Conservation (phyloP, 768 basidiomycete species). For the Boletus sp. region DNA sequence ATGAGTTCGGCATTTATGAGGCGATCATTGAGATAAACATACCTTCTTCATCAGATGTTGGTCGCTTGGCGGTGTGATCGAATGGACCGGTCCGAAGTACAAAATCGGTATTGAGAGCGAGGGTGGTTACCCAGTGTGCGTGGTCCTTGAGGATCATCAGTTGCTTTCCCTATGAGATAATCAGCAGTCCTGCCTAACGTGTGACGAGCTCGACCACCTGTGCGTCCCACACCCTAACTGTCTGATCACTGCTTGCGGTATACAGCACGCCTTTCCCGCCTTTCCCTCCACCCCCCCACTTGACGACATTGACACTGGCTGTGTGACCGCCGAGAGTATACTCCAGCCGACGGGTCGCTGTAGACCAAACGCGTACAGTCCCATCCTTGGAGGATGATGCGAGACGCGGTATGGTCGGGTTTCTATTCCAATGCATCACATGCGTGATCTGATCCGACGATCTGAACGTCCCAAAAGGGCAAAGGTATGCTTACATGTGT, state of each 20-base stretch:
- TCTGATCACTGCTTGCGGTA: conserved; percentile 92
- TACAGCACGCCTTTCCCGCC: conserved; percentile 75
- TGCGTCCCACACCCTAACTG: conserved; percentile 93
- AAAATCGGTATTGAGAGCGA: conserved; percentile 94
- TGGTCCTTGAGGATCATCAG: conserved; percentile 89
- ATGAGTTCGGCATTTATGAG: background rate
- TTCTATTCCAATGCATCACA: conserved; percentile 44
- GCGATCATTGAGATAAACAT: conserved; percentile 7
- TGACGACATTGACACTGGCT: conserved; percentile 90
- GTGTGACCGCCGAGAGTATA: conserved; percentile 92
- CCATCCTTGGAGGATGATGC: conserved; percentile 97
- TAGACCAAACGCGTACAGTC: conserved; percentile 91
- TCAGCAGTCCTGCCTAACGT: background rate
- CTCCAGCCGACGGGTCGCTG: conserved; percentile 64
- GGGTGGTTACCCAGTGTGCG: conserved; percentile 98
- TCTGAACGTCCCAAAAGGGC: background rate
- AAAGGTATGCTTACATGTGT: conserved; percentile 62
- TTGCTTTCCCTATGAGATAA: conserved; percentile 62
- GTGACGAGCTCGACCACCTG: conserved; percentile 49
- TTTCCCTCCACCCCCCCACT: conserved; percentile 89
- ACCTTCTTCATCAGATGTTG: conserved; percentile 84
- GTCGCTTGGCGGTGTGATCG: conserved; percentile 80
- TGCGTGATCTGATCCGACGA: conserved; percentile 1
- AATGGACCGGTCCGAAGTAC: conserved; percentile 93
- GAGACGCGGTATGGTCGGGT: conserved; percentile 72